Conservation (phyloP, 768 basidiomycete species). For the Podaxis pistillaris region DNA sequence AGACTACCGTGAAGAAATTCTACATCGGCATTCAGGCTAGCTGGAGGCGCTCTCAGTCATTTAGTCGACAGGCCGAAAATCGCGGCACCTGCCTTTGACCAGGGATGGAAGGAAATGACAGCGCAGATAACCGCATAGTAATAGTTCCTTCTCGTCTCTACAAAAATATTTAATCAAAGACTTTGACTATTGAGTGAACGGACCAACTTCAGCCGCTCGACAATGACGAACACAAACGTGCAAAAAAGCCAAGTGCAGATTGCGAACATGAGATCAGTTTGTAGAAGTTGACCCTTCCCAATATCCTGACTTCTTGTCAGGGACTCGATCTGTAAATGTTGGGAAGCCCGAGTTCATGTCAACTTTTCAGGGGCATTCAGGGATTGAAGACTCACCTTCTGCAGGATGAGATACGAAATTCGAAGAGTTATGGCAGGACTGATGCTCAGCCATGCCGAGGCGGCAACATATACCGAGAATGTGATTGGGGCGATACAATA, state of each 20-base stretch:
- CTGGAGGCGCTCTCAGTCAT: conserved; percentile 20
- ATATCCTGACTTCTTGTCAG: neutral
- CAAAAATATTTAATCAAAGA: neutral
- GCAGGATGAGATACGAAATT: conserved; percentile 27
- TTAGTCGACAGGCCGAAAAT: neutral
- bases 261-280: conserved; percentile 14
- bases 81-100: conserved; percentile 28
- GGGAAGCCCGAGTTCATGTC: neutral
- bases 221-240: conserved; percentile 21
- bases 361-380: neutral
- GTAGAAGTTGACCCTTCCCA: neutral
- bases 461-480: conserved; percentile 26
- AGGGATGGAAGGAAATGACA: conserved; percentile 38
- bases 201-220: conserved; percentile 19
- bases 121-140: conserved; percentile 30
- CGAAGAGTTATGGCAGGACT: conserved; percentile 35
- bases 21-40: conserved; percentile 19
- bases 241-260: conserved; percentile 27
- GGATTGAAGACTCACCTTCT: conserved; percentile 24
- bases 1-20: conserved; percentile 15
- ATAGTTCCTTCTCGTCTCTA: conserved; percentile 20
- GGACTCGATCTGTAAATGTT: too few relatives aligned
- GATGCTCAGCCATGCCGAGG: conserved; percentile 28
- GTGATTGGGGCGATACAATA: conserved; percentile 21
- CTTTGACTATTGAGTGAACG: neutral